Evolutionary conservation across 1,284 basidiomycete genomes (phyloP).

Genomic region (Tylopilus sp.): DNA sequence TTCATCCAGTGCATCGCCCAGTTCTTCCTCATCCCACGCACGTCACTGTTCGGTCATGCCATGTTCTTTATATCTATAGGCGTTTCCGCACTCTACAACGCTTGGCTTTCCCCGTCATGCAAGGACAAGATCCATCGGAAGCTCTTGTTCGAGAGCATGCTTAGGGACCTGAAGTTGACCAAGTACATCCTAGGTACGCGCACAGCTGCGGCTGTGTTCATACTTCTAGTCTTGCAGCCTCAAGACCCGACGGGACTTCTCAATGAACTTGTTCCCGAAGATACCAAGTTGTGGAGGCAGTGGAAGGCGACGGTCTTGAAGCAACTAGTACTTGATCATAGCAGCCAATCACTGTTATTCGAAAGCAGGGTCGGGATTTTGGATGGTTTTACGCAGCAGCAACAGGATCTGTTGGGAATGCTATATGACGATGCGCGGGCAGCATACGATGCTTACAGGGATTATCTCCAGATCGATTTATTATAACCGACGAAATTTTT

Average conservation of each 20-base stretch:
- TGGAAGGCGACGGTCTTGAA: neutral
- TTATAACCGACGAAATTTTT: too few relatives aligned
- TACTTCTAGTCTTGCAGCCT: neutral
- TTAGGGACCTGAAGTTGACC: neutral
- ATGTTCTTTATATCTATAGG: conserved; percentile 21
- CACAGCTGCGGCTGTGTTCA: neutral
- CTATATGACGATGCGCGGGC: too few relatives aligned
- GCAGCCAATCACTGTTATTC: too few relatives aligned
- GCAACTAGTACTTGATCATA: neutral
- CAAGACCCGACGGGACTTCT: neutral
- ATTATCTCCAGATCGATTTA: too few relatives aligned
- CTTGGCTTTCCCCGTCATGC: neutral
- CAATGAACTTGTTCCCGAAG: neutral
- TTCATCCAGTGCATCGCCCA: conserved; percentile 14
- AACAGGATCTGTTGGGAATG: too few relatives aligned
- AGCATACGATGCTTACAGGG: too few relatives aligned
- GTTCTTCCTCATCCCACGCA: conserved; percentile 26
- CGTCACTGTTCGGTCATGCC: conserved; percentile 25
- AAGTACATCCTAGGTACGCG: neutral
- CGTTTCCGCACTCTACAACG: neutral
- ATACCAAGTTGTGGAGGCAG: neutral
- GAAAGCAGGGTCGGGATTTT: too few relatives aligned
- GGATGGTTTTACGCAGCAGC: too few relatives aligned
- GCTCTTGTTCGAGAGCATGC: neutral
- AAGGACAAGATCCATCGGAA: neutral